Conservation (phyloP, 371 early-diverging fungal genomes). For the Lichtheimia corymbifera region DNA sequence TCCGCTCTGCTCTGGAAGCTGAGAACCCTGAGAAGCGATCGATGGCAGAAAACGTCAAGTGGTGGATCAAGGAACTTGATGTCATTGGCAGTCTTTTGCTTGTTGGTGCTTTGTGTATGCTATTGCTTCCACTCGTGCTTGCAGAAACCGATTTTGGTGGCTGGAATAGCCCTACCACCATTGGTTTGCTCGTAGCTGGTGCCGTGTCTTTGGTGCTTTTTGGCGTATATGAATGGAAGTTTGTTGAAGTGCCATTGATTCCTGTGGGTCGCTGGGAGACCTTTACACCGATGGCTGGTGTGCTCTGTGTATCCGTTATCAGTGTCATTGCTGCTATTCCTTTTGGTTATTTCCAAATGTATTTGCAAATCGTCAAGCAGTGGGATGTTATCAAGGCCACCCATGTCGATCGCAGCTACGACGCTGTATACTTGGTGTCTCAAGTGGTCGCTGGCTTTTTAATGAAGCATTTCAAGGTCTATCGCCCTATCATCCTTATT, state of each 20-base stretch:
- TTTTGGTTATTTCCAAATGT: slow-evolving; percentile 39
- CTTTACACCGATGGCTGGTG: slow-evolving; percentile 38
- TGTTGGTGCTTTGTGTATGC: slow-evolving; percentile 33
- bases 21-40: slow-evolving; percentile 9
- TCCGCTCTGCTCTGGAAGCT: not conserved
- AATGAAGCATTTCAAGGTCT: slow-evolving; percentile 38
- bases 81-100: slow-evolving; percentile 42
- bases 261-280: slow-evolving; percentile 43
- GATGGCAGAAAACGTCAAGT: slow-evolving; percentile 11
- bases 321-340: slow-evolving; percentile 40
- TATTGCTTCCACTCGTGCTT: slow-evolving; percentile 44
- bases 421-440: slow-evolving; percentile 34
- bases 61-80: slow-evolving; percentile 42
- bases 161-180: slow-evolving; percentile 30
- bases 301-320: slow-evolving; percentile 35
- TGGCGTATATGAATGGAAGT: slow-evolving; percentile 37
- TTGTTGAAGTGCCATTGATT: slow-evolving; percentile 36
- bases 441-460: slow-evolving; percentile 31
- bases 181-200: slow-evolving; percentile 35
- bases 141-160: slow-evolving; percentile 38
- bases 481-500: slow-evolving; percentile 39
- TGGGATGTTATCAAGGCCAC: slow-evolving; percentile 22
- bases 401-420: slow-evolving; percentile 42
- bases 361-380: slow-evolving; percentile 42
- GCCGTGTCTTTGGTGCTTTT: slow-evolving; percentile 25